phyloP scores from a whole-genome alignment of 2,329 filamentous ascomycete species.

The Alternaria sp. region DNA sequence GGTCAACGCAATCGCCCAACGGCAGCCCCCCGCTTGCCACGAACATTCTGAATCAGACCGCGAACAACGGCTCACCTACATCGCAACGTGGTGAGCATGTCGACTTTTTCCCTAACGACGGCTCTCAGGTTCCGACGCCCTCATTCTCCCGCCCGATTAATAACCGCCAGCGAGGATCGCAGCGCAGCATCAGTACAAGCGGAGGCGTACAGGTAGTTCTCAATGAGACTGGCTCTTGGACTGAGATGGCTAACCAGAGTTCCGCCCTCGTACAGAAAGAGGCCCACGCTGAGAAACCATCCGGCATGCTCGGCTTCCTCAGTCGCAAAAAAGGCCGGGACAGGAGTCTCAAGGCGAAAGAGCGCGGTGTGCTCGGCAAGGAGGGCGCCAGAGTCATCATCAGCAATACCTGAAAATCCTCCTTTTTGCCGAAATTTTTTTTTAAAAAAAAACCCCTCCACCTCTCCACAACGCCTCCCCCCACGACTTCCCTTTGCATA shows the following conservation, averaged over 20 bases:
- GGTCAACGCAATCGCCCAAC: slow-evolving; percentile 58
- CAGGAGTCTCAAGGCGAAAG: slow-evolving; percentile 91
- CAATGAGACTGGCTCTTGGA: slow-evolving; percentile 90
- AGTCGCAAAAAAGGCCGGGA: slow-evolving; percentile 88
- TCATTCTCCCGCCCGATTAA: slow-evolving; percentile 54
- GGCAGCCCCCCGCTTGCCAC: slow-evolving; percentile 57
- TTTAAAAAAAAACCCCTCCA: neutral
- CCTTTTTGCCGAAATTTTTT: neutral
- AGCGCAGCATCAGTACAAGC: slow-evolving; percentile 76
- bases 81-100: slow-evolving; percentile 48
- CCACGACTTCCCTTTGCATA: slow-evolving; percentile 17
- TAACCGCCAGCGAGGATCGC: slow-evolving; percentile 64
- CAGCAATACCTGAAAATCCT: slow-evolving; percentile 51
- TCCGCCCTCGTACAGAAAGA: slow-evolving; percentile 67
- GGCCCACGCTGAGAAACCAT: slow-evolving; percentile 59
- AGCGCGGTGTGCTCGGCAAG: slow-evolving; percentile 91
- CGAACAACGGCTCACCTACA: slow-evolving; percentile 41
- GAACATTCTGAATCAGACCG: slow-evolving; percentile 34
- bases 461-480: neutral
- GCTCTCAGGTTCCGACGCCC: slow-evolving; percentile 37
- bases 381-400: slow-evolving; percentile 78
- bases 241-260: slow-evolving; percentile 85
- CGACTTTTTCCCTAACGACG: slow-evolving; percentile 49
- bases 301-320: slow-evolving; percentile 89
- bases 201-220: slow-evolving; percentile 92